phyloP scores from a whole-genome alignment of 495 filamentous ascomycete species.

The Friedmanniomyces simplex region DNA sequence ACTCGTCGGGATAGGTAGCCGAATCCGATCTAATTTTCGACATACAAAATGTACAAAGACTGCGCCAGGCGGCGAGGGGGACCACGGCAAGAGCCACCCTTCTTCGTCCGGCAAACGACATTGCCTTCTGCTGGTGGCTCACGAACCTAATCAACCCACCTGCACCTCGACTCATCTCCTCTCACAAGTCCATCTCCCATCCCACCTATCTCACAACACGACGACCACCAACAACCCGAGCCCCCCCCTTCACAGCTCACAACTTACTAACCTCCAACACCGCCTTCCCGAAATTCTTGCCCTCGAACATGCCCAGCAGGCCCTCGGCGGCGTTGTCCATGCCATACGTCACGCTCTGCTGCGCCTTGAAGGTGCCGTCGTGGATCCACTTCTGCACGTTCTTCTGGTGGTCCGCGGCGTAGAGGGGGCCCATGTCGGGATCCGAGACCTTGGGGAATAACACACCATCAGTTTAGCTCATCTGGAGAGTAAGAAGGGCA shows the following conservation, averaged over 20 bases:
- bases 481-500: not conserved
- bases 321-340: conserved; percentile 76
- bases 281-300: conserved; percentile 90
- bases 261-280: conserved; percentile 54
- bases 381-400: conserved; percentile 75
- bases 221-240: too few species aligned
- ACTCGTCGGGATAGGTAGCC: not conserved
- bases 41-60: too few species aligned
- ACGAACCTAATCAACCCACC: too few species aligned
- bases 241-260: not conserved
- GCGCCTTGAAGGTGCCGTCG: conserved; percentile 68
- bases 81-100: too few species aligned
- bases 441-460: conserved; percentile 51
- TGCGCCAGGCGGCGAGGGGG: too few species aligned
- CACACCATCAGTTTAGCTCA: not conserved
- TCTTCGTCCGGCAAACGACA: too few species aligned
- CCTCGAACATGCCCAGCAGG: conserved; percentile 74
- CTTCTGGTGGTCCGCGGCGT: conserved; percentile 67
- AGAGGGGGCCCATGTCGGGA: conserved; percentile 56
- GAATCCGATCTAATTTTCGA: too few species aligned
- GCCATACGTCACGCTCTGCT: conserved; percentile 59
- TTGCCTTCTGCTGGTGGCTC: too few species aligned
- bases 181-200: too few species aligned
- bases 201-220: too few species aligned
- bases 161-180: too few species aligned